Conservation (phyloP, 768 basidiomycete genomes). For the Gloeostereum incarnatum region DNA sequence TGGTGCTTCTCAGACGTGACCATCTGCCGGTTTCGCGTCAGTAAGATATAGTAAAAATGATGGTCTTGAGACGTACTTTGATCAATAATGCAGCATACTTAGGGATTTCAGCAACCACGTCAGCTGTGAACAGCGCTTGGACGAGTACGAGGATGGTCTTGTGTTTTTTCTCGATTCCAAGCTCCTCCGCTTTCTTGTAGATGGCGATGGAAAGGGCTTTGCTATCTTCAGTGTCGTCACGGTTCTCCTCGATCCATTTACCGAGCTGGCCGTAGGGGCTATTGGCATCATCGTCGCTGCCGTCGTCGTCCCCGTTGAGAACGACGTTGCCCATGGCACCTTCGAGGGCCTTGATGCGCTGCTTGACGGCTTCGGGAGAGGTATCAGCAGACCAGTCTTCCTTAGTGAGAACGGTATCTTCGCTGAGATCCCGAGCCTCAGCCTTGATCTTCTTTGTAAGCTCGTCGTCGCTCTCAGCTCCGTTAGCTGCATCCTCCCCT, state of each 20-base stretch:
- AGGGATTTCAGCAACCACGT: constrained; percentile 56
- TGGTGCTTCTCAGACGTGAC: constrained; percentile 92
- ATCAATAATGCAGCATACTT: constrained; percentile 61
- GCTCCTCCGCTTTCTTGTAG: constrained; percentile 82
- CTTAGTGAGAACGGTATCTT: constrained; percentile 46
- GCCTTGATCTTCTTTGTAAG: constrained; percentile 87
- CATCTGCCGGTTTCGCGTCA: constrained; percentile 38
- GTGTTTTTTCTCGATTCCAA: constrained; percentile 93
- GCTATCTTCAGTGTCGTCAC: constrained; percentile 32
- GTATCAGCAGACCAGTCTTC: constrained; percentile 94
- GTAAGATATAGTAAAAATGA: constrained; percentile 2
- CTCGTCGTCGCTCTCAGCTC: constrained; percentile 79
- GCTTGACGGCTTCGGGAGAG: constrained; percentile 79
- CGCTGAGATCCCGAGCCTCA: constrained; percentile 70
- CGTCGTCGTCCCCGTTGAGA: constrained; percentile 49
- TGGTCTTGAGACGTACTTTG: constrained; percentile 45
- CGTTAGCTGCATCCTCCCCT: constrained; percentile 37
- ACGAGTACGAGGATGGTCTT: constrained; percentile 78
- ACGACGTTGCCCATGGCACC: constrained; percentile 41
- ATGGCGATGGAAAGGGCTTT: constrained; percentile 56
- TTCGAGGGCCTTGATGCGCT: constrained; percentile 68
- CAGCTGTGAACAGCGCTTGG: constrained; percentile 73
- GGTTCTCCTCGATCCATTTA: constrained; percentile 75
- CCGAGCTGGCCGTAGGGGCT: constrained; percentile 83
- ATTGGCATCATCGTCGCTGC: constrained; percentile 79